These are phyloP conservation scores for Cymbopogon citratus DNA, from an alignment of 176 grass and related monocot species.

Conservation along the genomic window DNA sequence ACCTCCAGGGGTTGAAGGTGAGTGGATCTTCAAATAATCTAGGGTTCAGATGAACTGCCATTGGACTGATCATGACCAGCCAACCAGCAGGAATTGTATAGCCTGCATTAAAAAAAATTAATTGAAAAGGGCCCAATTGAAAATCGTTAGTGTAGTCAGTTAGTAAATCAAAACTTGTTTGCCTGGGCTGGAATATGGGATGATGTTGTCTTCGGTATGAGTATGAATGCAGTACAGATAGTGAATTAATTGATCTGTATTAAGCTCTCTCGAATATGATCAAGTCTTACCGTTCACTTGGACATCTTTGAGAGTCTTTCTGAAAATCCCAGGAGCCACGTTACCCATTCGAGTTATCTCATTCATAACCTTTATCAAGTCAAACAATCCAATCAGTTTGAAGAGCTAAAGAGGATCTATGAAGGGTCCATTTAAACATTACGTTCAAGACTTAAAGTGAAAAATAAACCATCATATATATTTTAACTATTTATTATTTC, in stretches of 20 bases:
- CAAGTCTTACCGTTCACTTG: slow-evolving; percentile 2
- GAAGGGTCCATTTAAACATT: background rate
- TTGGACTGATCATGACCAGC: background rate
- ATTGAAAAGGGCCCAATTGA: no score
- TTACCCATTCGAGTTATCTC: background rate
- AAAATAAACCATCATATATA: background rate
- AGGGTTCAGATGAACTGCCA: slow-evolving; percentile 15
- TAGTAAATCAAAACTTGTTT: background rate
- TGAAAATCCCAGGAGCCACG: background rate
- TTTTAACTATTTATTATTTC: no score
- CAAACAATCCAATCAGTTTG: background rate
- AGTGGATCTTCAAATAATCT: slow-evolving; percentile 21
- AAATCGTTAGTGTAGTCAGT: background rate
- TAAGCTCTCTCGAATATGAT: background rate
- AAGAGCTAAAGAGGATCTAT: background rate
- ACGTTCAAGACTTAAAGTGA: background rate
- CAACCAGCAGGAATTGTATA: slow-evolving; percentile 5
- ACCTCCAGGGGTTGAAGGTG: slow-evolving; percentile 18
- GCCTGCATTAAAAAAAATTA: background rate
- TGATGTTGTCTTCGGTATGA: background rate
- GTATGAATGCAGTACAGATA: background rate
- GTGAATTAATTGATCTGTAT: background rate
- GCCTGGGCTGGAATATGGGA: background rate
- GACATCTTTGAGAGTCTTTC: slow-evolving; percentile 6
- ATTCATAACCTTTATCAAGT: background rate